Base-by-base conservation (phyloP, 495 filamentous ascomycete species). In the Neurospora sp. region DNA sequence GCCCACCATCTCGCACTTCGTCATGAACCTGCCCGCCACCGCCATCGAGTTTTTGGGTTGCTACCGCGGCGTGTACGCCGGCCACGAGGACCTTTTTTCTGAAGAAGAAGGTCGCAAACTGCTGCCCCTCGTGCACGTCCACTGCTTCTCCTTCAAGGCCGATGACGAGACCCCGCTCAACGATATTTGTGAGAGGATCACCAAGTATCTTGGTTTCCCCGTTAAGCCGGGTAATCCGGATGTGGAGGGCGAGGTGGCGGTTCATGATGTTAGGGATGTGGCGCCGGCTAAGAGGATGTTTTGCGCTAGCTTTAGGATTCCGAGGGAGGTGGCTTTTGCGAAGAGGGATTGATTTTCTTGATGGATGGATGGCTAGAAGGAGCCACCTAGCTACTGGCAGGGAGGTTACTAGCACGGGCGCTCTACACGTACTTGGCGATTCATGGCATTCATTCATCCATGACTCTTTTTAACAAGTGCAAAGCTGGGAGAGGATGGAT, bases 201-300 rank as follows among this genome's bases (percentile, higher is more conserved):
- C 87, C 10, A 68, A 76, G 78, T 84, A 89, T 71, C 80, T 97
- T 42, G 88, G 86, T 4, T 84, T 86, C 71, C 82, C 82, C 4
- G 88, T 96, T 76, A 88, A 81, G 27, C 84, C 86, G 1, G 91
- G 88, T 35, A 86, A 88, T 70, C 78, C 83, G 1, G 83, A 87
- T 69, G 81, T 82, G 8, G 87, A 88, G 16, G 80, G 88, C 16
- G 86, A 91, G 71, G 83, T 93, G 37, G 83, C 84, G 16, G 86
- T 98, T 14, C 84, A 90, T 75, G 89, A 96, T 81, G 93, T 98
- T 20, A 84, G 96, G 74, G 87, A 96, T 72, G 96, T 99, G 71
- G 92, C 94, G 74, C 96, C 96, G 39, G 90, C 91, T 74, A 98
- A 99, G 87, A 88, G 90, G 77, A 98, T 98, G 93, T 98, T 96